Evolutionary conservation across 176 grass and related monocot species (phyloP).

Genomic region (Otatea glauca): DNA sequence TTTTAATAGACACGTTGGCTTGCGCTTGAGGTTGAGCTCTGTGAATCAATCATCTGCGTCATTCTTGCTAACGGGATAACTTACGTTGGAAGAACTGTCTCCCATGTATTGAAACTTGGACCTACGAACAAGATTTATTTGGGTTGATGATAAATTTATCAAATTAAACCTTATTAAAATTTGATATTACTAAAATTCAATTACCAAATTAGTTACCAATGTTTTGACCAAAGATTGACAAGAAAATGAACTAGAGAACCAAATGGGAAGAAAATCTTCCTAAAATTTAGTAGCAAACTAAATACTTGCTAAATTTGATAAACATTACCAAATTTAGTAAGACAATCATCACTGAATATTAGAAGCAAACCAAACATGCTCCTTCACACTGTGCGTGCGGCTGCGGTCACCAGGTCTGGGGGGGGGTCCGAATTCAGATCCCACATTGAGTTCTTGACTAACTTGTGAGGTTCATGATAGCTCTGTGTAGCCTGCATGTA

Average conservation of each 20-base stretch:
- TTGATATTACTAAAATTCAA: too few relatives aligned
- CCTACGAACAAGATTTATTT: not conserved
- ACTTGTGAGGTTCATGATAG: not conserved
- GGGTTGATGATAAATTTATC: too few relatives aligned
- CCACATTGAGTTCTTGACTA: not conserved
- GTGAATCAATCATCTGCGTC: not conserved
- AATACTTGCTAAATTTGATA: too few relatives aligned
- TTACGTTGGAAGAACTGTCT: not conserved
- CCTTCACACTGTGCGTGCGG: not conserved
- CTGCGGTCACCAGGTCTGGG: not conserved
- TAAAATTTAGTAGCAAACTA: too few relatives aligned
- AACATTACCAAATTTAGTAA: too few relatives aligned
- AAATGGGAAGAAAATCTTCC: too few relatives aligned
- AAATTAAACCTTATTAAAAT: too few relatives aligned
- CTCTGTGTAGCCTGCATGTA: not conserved
- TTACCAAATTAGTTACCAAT: too few relatives aligned
- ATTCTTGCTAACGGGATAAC: not conserved
- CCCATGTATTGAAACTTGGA: slow-evolving; percentile 3
- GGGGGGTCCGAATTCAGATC: not conserved
- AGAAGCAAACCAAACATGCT: too few relatives aligned
- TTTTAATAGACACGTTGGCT: not conserved
- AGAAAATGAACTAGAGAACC: too few relatives aligned
- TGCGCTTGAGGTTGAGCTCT: not conserved
- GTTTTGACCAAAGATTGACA: too few relatives aligned
- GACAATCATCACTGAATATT: too few relatives aligned